Base-by-base conservation (phyloP, 129 eudicot genomes). In the Escallonia rubra region DNA sequence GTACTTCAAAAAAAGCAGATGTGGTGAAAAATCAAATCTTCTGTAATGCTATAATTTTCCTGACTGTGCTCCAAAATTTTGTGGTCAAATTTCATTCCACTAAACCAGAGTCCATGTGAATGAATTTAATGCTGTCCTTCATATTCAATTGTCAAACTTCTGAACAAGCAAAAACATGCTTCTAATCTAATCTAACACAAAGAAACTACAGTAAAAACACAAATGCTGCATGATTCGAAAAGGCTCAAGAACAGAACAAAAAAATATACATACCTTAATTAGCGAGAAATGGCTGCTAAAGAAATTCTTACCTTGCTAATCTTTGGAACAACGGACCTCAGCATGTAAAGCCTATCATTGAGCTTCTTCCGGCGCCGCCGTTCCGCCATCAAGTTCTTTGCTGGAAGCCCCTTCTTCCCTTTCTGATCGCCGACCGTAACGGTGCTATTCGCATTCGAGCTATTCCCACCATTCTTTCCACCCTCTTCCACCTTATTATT, bases 321-420 rank as follows among this genome's bases (percentile, higher is more conserved):
- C 78, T 85, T 93, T 6, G 99, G 96, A n/a, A 93, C 99, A 6
- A 93, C 92, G 40, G 99, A 93, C 78, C 99, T 67, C 42, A 93
- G 86, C 96, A 89, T 84, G 79, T 89, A 89, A 43, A 93, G 95
- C 81, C 96, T 80, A 60, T 93, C 99, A 73, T 86, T 93, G 68
- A 93, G 84, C 82, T 93, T 93, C 96, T 89, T 84, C 72, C 99
- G 69, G 44, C 99, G 78, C 16, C 95, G 86, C 57, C 99, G 67
- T 65, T 93, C 99, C 8, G 99, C 98, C 98, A 88, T 89, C 76
- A 92, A 67, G 72, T 92, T 92, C 87, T 92, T 92, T 23, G 98
- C 96, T 60, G 96, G 96, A 49, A 84, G 76, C 56, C 98, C 99
- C 44, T 86, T 93, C 88, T 84, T 89, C 42, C 95, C 97, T 56